A percentile compares a stretch with the other conserved stretches of the same genome.
Conservation (phyloP, 495 filamentous ascomycete genomes). For the Penicillium canariense region DNA sequence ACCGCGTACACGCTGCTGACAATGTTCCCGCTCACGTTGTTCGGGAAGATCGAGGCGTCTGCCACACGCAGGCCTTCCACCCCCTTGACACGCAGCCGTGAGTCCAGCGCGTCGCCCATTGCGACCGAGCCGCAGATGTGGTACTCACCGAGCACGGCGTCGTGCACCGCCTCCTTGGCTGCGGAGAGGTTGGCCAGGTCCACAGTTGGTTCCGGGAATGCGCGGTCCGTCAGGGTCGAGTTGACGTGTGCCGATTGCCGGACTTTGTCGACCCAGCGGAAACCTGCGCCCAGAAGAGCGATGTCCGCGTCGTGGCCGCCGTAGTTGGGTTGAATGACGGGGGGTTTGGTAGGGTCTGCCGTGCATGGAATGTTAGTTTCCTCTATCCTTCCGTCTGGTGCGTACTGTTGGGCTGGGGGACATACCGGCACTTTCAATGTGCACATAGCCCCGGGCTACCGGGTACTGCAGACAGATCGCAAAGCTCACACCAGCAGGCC, state of each 20-base stretch:
- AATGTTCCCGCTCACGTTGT: constrained; percentile 48
- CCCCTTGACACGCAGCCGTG: constrained; percentile 44
- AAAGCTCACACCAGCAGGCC: constrained; percentile 19
- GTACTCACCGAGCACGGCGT: constrained; percentile 18
- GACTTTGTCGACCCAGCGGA: constrained; percentile 26
- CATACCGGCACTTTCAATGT: constrained; percentile 41
- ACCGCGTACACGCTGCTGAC: constrained; percentile 53
- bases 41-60: constrained; percentile 51
- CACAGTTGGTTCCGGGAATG: constrained; percentile 16
- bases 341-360: constrained; percentile 24
- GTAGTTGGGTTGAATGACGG: constrained; percentile 29
- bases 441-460: constrained; percentile 55
- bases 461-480: constrained; percentile 29
- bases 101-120: constrained; percentile 55
- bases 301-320: constrained; percentile 37
- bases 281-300: constrained; percentile 31
- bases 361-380: background rate
- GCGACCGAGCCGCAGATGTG: constrained; percentile 51
- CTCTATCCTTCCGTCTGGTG: too few species aligned
- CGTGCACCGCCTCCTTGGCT: constrained; percentile 18
- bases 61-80: constrained; percentile 51
- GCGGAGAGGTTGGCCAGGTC: constrained; percentile 20
- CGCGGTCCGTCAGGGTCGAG: constrained; percentile 13
- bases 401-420: background rate
- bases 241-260: constrained; percentile 18